phyloP scores from a whole-genome alignment of 352 stramenopile species.

The Phytophthora aleatoria region DNA sequence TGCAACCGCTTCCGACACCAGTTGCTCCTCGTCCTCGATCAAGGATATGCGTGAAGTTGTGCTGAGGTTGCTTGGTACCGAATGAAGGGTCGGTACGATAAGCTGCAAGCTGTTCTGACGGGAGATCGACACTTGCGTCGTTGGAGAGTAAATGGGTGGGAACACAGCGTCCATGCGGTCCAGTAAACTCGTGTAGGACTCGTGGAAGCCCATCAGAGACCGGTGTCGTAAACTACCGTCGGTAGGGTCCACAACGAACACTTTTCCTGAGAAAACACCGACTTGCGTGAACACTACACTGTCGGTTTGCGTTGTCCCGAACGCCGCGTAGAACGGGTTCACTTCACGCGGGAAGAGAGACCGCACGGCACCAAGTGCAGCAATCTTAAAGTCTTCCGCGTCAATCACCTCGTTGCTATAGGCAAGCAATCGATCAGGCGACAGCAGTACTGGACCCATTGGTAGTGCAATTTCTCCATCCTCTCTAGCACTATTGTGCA shows the following conservation, averaged over 20 bases:
- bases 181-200: constrained; percentile 71
- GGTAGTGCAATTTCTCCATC: constrained; percentile 47
- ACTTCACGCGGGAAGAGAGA: constrained; percentile 75
- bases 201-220: constrained; percentile 64
- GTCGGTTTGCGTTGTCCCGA: constrained; percentile 67
- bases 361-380: constrained; percentile 63
- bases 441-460: constrained; percentile 73
- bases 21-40: constrained; percentile 41
- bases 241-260: constrained; percentile 68
- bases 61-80: constrained; percentile 17
- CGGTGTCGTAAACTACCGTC: constrained; percentile 63
- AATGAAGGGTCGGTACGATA: constrained; percentile 10
- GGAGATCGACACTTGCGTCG: constrained; percentile 10
- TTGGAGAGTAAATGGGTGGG: constrained; percentile 63
- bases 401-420: constrained; percentile 50
- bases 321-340: constrained; percentile 86
- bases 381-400: constrained; percentile 69
- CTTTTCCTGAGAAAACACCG: constrained; percentile 79
- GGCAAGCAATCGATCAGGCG: constrained; percentile 60
- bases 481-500: constrained; percentile 28
- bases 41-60: constrained; percentile 9
- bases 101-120: constrained; percentile 5
- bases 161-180: constrained; percentile 78
- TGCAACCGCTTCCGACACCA: constrained; percentile 59
- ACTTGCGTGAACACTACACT: constrained; percentile 66